These are phyloP conservation scores for Clitopilus hobsonii DNA, from an alignment of 768 basidiomycete genomes.

Conservation along the genomic window DNA sequence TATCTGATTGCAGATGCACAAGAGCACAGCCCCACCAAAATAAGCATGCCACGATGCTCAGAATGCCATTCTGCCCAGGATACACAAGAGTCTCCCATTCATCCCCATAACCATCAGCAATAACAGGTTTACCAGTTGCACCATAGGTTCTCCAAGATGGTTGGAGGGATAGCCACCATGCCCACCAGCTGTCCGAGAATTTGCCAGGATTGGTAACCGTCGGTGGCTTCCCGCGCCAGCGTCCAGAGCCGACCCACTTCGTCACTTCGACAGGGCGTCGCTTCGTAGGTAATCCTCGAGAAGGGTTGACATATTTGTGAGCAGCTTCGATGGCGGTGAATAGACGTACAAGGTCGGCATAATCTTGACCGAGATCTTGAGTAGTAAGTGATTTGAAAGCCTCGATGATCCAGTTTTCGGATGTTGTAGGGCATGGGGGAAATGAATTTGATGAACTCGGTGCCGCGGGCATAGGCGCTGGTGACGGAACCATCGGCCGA, in stretches of 20 bases:
- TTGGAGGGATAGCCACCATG: background rate
- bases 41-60: background rate
- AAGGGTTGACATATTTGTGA: background rate
- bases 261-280: background rate
- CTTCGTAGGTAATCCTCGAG: background rate
- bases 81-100: background rate
- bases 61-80: background rate
- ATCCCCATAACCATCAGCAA: background rate
- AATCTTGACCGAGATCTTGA: background rate
- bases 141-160: background rate
- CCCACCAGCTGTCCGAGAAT: background rate
- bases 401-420: background rate
- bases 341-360: background rate
- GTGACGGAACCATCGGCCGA: too few species aligned
- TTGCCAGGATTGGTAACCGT: background rate
- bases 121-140: background rate
- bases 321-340: background rate
- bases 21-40: background rate
- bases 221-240: background rate
- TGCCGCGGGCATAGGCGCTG: too few species aligned
- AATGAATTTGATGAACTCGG: too few species aligned
- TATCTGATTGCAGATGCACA: background rate
- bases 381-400: background rate
- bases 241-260: background rate
- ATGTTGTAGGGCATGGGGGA: too few species aligned